Base-by-base conservation (phyloP, 2,329 filamentous ascomycete genomes). In the Apiospora rasikravindrae region DNA sequence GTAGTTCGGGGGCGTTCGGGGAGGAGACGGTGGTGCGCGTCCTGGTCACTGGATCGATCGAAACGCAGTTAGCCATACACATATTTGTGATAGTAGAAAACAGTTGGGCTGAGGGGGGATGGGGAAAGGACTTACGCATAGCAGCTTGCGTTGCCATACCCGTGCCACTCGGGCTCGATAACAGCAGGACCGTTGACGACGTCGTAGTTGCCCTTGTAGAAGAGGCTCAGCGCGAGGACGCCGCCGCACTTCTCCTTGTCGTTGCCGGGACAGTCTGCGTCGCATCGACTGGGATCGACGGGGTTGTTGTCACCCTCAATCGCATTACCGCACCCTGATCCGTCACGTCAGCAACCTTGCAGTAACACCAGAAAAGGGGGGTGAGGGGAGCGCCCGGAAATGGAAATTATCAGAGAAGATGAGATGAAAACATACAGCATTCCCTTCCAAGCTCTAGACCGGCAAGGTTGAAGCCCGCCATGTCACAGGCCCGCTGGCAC, bases 401-500 rank as follows among this genome's bases (percentile, higher is more conserved):
- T 19, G 6, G 44, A 19, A 45, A 19, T 40, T 2, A 6, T 47
- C 19, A 6, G 6, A 8, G 19, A 47, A 6, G 19, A 6, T 33
- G 33, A 47, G 19, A 1, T 7, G 19, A 26, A 13, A 29, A 67
- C 66, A 26, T 67, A 67, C 74, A 82, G 72, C 83, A 85, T 73
- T 84, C 80, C 8, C 70, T 73, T 10, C 75, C 77, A 70, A 80
- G 82, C 73, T 84, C 81, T 29, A 81, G 76, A 29, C 82, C 83
- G 69, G 83, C 84, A 72, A 79, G 83, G 57, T 76, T 72, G 73
- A 80, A 84, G n/a, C 73, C 77, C n/a, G 73, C 73, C 77, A 83
- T 57, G 73, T 72, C 2, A 80, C 72, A 73, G 5, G 71, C 61
- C 19, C 19, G 53, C 40, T 68, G 79, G 73, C 83, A 85, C 72